Conservation (phyloP, 768 basidiomycete species). For the Cystoderma amianthinum region DNA sequence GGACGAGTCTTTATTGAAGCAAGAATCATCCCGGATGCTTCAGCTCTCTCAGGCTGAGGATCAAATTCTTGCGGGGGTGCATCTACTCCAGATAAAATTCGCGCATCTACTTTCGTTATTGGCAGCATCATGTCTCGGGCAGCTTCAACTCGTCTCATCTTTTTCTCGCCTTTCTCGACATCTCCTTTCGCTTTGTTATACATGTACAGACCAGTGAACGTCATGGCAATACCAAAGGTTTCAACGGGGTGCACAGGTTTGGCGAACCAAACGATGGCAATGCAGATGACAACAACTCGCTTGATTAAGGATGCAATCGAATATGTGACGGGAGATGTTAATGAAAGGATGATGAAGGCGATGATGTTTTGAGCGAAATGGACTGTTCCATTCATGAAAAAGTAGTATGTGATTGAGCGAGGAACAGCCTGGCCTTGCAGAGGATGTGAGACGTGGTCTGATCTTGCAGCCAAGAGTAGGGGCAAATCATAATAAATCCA, state of each 20-base stretch:
- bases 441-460: slow-evolving; percentile 37
- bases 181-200: slow-evolving; percentile 94
- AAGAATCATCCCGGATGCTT: slow-evolving; percentile 28
- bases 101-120: slow-evolving; percentile 53
- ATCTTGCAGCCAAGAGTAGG: slow-evolving; percentile 43
- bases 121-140: slow-evolving; percentile 65
- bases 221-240: slow-evolving; percentile 83
- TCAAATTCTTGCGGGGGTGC: slow-evolving; percentile 22
- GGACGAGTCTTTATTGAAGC: slow-evolving; percentile 29
- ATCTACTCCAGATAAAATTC: slow-evolving; percentile 36
- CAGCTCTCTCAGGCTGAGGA: slow-evolving; percentile 15
- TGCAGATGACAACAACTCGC: slow-evolving; percentile 95
- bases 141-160: slow-evolving; percentile 72
- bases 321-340: slow-evolving; percentile 97
- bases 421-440: slow-evolving; percentile 36
- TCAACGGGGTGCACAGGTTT: slow-evolving; percentile 82
- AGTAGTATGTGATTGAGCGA: slow-evolving; percentile 72
- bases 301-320: slow-evolving; percentile 98
- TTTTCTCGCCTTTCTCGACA: slow-evolving; percentile 89
- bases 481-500: slow-evolving; percentile 90
- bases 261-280: slow-evolving; percentile 95
- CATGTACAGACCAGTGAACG: slow-evolving; percentile 89
- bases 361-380: slow-evolving; percentile 98
- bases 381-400: slow-evolving; percentile 90
- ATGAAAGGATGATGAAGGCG: slow-evolving; percentile 93